These are phyloP conservation scores for Cystofilobasidium macerans DNA, from an alignment of 768 basidiomycete genomes.

Conservation along the genomic window DNA sequence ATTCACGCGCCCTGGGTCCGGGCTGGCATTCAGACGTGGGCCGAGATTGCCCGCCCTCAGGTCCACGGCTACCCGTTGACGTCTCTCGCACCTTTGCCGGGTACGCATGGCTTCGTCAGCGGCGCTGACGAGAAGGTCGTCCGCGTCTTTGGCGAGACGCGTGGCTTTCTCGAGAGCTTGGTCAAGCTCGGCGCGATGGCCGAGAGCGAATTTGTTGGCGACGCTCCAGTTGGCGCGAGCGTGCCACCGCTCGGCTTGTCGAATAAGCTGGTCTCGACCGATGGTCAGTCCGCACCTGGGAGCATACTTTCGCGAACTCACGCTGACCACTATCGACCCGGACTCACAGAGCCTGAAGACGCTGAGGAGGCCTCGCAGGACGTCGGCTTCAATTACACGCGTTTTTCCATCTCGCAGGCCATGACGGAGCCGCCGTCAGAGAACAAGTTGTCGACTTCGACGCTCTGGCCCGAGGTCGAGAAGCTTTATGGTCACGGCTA, in stretches of 20 bases:
- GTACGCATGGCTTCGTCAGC: conserved; percentile 63
- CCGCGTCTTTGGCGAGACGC: conserved; percentile 84
- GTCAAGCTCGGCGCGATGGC: conserved; percentile 44
- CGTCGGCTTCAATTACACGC: conserved; percentile 32
- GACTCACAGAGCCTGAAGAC: conserved; percentile 28
- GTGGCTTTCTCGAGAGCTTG: conserved; percentile 59
- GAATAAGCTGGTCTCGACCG: conserved; percentile 67
- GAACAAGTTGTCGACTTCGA: conserved; percentile 72
- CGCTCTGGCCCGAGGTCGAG: conserved; percentile 92
- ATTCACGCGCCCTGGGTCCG: conserved; percentile 56
- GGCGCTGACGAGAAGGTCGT: conserved; percentile 94
- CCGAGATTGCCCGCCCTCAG: conserved; percentile 80
- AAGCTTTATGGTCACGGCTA: conserved; percentile 98
- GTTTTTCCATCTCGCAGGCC: conserved; percentile 35
- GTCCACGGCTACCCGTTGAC: conserved; percentile 93
- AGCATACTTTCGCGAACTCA: no score
- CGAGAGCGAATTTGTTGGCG: conserved; percentile 39
- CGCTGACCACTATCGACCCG: conserved; percentile 13
- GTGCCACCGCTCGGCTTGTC: conserved; percentile 90
- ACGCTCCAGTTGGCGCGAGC: conserved; percentile 59
- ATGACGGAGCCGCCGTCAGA: conserved; percentile 54
- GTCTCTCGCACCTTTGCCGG: conserved; percentile 56
- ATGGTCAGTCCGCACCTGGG: conserved; percentile 54
- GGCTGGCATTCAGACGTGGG: conserved; percentile 29
- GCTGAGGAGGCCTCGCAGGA: conserved; percentile 23